phyloP scores from a whole-genome alignment of 78 protist species.

The Protostelium mycophagum region DNA sequence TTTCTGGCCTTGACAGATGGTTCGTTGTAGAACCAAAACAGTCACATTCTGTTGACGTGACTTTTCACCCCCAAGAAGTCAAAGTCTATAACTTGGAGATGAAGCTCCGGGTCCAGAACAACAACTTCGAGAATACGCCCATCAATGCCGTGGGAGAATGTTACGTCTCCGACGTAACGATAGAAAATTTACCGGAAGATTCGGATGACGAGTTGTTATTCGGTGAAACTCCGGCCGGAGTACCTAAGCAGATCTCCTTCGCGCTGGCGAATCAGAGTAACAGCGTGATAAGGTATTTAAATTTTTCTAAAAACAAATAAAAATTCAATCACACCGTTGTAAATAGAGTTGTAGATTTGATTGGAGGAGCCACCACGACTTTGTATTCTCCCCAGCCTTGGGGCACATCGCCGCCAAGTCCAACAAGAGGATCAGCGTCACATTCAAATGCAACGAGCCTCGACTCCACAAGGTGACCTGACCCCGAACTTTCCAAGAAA shows the following conservation, averaged over 20 bases:
- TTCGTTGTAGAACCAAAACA: background rate
- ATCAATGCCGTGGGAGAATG: conserved; percentile 35
- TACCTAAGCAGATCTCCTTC: conserved; percentile 14
- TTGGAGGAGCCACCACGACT: background rate
- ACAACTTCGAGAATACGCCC: conserved; percentile 43
- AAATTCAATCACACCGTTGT: no score
- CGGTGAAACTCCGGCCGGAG: conserved; percentile 35
- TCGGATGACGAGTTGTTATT: conserved; percentile 26
- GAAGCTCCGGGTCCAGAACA: conserved; percentile 14
- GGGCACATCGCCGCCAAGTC: conserved; percentile 11
- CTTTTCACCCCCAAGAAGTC: conserved; percentile 10
- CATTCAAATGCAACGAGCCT: background rate
- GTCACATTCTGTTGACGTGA: background rate
- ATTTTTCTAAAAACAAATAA: no score
- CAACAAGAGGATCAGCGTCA: background rate
- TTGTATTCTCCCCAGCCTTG: conserved; percentile 25
- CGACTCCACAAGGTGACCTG: background rate
- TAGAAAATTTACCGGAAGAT: conserved; percentile 33
- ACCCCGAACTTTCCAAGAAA: background rate
- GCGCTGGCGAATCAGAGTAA: conserved; percentile 12
- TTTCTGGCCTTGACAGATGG: conserved; percentile 1
- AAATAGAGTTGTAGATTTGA: no score
- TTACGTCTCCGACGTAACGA: conserved; percentile 18
- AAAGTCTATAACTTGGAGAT: background rate
- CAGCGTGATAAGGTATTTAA: background rate